These are phyloP conservation scores for Excoecaria cochinchinensis DNA, from an alignment of 345 rosid genomes.

Conservation along the genomic window DNA sequence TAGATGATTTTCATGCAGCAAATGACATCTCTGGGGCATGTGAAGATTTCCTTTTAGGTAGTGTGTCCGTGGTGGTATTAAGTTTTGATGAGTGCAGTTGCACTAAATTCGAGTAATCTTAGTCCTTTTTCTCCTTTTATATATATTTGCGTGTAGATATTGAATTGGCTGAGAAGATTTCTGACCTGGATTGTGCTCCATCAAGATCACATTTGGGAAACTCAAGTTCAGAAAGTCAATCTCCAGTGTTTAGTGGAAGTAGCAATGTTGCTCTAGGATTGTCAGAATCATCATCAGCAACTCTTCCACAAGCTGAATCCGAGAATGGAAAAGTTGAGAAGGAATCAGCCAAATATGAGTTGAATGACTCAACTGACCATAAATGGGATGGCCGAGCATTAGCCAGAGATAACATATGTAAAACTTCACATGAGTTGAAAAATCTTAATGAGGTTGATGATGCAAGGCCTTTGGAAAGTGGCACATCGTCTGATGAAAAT, in stretches of 20 bases:
- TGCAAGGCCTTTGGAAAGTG: conserved; percentile 41
- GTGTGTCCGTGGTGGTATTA: conserved; percentile 1
- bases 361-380: conserved; percentile 18
- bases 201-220: conserved; percentile 31
- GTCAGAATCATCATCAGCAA: conserved; percentile 50
- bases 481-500: conserved; percentile 34
- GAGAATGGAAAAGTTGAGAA: conserved; percentile 34
- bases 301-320: conserved; percentile 37
- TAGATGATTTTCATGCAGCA: conserved; percentile 63
- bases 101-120: not conserved
- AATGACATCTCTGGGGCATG: conserved; percentile 45
- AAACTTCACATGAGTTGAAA: conserved; percentile 23
- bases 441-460: conserved; percentile 43
- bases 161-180: conserved; percentile 49
- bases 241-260: conserved; percentile 61
- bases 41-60: conserved; percentile 57
- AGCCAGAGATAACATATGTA: conserved; percentile 16
- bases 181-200: conserved; percentile 38
- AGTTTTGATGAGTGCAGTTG: not conserved
- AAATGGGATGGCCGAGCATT: conserved; percentile 26
- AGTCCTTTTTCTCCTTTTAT: not conserved
- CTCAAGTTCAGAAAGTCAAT: conserved; percentile 61
- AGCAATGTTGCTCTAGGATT: conserved; percentile 45
- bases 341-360: conserved; percentile 21
- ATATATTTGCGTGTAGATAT: conserved; percentile 45